These are phyloP conservation scores for Phaeophleospora eucalypticola DNA, from an alignment of 2,329 filamentous ascomycete genomes.

Conservation along the genomic window DNA sequence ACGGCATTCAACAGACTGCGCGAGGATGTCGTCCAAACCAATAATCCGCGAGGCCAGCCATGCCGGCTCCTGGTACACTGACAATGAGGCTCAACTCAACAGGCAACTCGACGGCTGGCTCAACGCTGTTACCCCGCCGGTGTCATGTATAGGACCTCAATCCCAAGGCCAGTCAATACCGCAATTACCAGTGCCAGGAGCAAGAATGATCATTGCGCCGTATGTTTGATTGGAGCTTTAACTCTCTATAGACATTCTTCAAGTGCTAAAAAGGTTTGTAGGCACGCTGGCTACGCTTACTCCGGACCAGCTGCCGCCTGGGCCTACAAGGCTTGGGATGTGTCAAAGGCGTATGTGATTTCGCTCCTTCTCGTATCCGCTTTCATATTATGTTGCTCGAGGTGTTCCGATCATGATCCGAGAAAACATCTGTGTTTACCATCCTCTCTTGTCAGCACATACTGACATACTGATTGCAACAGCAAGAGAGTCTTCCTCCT, in stretches of 20 bases:
- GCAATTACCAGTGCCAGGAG: conserved; percentile 64
- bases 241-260: conserved; percentile 7
- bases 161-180: conserved; percentile 36
- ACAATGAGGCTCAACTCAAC: conserved; percentile 56
- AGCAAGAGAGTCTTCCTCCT: conserved; percentile 87
- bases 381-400: background rate
- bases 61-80: conserved; percentile 83
- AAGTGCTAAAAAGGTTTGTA: conserved; percentile 38
- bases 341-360: conserved; percentile 62
- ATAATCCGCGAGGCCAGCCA: conserved; percentile 61
- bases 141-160: conserved; percentile 56
- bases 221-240: conserved; percentile 40
- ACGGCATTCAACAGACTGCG: background rate
- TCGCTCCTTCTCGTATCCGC: background rate
- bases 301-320: conserved; percentile 90
- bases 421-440: background rate
- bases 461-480: conserved; percentile 8
- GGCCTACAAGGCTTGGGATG: conserved; percentile 86
- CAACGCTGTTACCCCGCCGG: conserved; percentile 60
- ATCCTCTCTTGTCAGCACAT: background rate
- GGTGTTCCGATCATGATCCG: no score
- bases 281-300: conserved; percentile 90
- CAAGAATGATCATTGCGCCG: conserved; percentile 88
- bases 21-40: conserved; percentile 28
- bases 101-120: conserved; percentile 71